Conservation (phyloP, 768 basidiomycete genomes). For the Asterophora parasitica region DNA sequence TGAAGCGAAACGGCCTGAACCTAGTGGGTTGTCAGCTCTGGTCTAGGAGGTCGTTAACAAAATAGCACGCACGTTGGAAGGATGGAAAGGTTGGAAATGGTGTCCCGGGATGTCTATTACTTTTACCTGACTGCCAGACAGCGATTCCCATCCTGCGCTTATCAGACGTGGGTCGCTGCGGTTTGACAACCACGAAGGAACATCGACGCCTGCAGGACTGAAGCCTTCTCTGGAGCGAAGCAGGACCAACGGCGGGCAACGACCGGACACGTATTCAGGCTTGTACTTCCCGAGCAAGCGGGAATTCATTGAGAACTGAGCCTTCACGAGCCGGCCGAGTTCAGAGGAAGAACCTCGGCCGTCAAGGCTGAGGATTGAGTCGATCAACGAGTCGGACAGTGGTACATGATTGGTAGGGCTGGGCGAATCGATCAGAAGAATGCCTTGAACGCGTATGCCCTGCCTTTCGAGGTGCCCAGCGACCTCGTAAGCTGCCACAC, state of each 20-base stretch:
- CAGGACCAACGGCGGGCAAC: constrained; percentile 37
- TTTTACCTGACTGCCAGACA: constrained; percentile 33
- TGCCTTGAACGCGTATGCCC: constrained; percentile 45
- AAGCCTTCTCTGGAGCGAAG: constrained; percentile 52
- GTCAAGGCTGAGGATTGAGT: constrained; percentile 35
- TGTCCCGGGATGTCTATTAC: constrained; percentile 58
- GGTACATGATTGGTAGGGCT: constrained; percentile 47
- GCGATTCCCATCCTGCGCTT: constrained; percentile 42
- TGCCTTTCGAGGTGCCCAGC: constrained; percentile 44
- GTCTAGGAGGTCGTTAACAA: not conserved
- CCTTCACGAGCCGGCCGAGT: constrained; percentile 32
- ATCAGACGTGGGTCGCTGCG: constrained; percentile 30
- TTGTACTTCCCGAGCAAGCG: constrained; percentile 43
- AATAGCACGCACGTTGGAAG: constrained; percentile 37
- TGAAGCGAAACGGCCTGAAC: constrained; percentile 25
- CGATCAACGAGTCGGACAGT: constrained; percentile 49
- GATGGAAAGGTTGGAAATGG: constrained; percentile 58
- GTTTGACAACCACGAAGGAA: constrained; percentile 52
- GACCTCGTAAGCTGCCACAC: constrained; percentile 64
- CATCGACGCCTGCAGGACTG: constrained; percentile 25
- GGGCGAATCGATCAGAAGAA: constrained; percentile 67
- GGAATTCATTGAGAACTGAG: constrained; percentile 48
- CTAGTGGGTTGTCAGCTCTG: constrained; percentile 16
- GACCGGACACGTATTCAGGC: constrained; percentile 22
- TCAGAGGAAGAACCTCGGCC: constrained; percentile 24